Conservation (phyloP, 2,329 filamentous ascomycete species). For the Colletotrichum viniferum region DNA sequence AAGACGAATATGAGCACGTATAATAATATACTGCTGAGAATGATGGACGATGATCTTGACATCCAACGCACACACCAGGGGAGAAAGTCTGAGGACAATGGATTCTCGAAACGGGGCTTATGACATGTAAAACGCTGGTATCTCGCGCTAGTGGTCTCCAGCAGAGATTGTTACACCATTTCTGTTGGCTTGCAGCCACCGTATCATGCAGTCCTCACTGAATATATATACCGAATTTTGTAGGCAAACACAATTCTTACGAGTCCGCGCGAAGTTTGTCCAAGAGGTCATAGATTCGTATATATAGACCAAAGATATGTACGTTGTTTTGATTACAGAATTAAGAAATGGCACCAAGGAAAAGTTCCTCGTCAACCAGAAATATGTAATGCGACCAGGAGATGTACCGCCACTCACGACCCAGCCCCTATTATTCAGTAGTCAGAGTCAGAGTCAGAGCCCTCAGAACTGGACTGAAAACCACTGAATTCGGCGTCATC, state of each 20-base stretch:
- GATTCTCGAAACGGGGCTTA: background rate
- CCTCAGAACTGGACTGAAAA: background rate
- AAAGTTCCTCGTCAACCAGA: background rate
- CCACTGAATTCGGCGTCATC: background rate
- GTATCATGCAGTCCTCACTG: background rate
- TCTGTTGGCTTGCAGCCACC: background rate
- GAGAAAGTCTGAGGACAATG: background rate
- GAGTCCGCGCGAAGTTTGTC: background rate
- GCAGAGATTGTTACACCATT: background rate
- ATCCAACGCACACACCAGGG: background rate
- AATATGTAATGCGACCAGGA: background rate
- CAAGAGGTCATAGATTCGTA: background rate
- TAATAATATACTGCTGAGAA: background rate
- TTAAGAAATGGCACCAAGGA: background rate
- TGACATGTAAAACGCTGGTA: background rate
- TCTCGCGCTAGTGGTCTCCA: background rate
- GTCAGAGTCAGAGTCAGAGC: background rate
- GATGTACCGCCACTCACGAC: background rate
- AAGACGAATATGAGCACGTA: background rate
- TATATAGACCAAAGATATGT: background rate
- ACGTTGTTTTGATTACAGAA: background rate
- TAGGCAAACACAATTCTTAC: background rate
- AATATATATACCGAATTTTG: background rate
- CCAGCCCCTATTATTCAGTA: background rate
- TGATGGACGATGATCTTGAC: background rate